Conservation (phyloP, 2,329 filamentous ascomycete species). For the Trichoderma citrinoviride region DNA sequence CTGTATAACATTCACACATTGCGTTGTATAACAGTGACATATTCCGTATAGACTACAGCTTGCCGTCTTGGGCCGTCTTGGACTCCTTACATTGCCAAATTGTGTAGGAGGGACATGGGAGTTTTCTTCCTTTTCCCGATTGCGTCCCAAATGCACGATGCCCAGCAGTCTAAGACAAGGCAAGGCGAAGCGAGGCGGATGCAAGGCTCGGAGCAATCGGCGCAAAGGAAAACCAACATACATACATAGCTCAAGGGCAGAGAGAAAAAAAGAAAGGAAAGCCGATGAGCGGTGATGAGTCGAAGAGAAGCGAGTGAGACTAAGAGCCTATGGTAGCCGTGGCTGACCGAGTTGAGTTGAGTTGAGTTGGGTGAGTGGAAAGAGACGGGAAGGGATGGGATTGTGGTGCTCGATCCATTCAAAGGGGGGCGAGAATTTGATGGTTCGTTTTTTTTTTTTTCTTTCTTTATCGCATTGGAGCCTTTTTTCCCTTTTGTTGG, state of each 20-base stretch:
- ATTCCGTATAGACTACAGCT: too few species aligned
- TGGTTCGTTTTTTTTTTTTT: too few species aligned
- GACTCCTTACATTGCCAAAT: background rate
- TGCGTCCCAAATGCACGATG: constrained; percentile 8
- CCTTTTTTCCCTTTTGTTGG: too few species aligned
- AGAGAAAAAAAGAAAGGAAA: too few species aligned
- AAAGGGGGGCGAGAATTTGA: background rate
- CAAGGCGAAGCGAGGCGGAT: background rate
- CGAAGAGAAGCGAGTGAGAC: background rate
- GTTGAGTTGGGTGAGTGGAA: background rate
- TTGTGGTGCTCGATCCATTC: background rate
- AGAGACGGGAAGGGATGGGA: background rate
- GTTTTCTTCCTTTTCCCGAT: background rate
- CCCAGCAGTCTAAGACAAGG: background rate
- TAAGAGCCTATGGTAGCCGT: constrained; percentile 17
- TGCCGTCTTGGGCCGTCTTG: background rate
- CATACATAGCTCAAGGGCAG: too few species aligned
- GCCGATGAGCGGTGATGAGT: background rate
- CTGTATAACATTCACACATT: too few species aligned
- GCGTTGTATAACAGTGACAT: too few species aligned
- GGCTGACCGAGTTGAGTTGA: constrained; percentile 8
- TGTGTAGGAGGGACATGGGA: too few species aligned
- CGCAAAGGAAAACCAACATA: background rate
- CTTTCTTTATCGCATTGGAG: too few species aligned
- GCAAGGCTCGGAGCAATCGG: background rate